phyloP scores from a whole-genome alignment of 441 rosid species.

The Mallotus repandus region DNA sequence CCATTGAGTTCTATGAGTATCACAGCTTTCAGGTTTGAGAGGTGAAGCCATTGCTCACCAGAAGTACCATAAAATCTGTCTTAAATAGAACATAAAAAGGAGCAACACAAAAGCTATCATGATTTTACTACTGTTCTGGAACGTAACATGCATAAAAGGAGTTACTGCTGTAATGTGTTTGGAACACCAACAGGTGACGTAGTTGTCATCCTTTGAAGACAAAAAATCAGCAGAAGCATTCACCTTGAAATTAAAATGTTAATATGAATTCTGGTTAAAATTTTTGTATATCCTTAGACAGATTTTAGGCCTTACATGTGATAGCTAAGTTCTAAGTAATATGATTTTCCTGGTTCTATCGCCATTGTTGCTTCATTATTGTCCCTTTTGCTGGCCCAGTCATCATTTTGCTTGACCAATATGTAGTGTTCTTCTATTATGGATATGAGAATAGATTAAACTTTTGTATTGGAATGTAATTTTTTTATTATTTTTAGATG shows the following conservation, averaged over 20 bases:
- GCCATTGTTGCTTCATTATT: not conserved
- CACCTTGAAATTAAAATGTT: not conserved
- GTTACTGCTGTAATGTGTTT: slow-evolving; percentile 1
- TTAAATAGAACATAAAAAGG: not conserved
- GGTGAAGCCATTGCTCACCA: not conserved
- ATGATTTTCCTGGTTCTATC: not conserved
- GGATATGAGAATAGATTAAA: not conserved
- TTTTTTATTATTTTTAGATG: not conserved
- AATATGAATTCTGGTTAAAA: not conserved
- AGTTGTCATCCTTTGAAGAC: not conserved
- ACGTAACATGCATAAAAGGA: not conserved
- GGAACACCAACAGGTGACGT: not conserved
- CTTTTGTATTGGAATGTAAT: not conserved
- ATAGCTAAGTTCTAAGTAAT: not conserved
- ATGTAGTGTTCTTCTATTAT: not conserved
- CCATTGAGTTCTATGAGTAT: too few relatives aligned
- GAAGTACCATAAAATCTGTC: not conserved
- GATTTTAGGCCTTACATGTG: not conserved
- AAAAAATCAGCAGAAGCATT: not conserved
- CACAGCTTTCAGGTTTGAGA: too few relatives aligned
- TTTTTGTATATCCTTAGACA: not conserved
- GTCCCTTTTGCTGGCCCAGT: not conserved
- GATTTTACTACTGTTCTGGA: not conserved
- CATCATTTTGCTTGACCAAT: not conserved
- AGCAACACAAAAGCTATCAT: not conserved